phyloP scores from a whole-genome alignment of 2,329 filamentous ascomycete genomes.

The Bipolaris cookei region DNA sequence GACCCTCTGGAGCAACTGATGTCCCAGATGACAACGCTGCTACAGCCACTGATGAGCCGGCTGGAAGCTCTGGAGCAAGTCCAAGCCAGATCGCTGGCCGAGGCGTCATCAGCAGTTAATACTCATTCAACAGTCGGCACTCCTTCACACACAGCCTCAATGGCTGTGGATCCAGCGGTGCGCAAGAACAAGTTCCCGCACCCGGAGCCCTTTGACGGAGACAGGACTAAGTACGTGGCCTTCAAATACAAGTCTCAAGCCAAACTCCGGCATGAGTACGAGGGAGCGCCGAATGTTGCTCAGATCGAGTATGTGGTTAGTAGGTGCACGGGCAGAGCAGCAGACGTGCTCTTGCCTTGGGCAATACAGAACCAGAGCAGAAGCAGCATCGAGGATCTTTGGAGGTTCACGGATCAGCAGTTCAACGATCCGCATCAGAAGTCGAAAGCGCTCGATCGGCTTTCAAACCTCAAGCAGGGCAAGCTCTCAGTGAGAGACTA shows the following conservation, averaged over 20 bases:
- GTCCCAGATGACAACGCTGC: no score
- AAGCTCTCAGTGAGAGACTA: not conserved
- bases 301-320: not conserved
- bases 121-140: no score
- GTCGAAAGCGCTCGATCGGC: not conserved
- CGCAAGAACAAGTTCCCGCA: no score
- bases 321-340: not conserved
- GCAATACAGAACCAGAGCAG: not conserved
- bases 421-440: not conserved
- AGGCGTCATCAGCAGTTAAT: no score
- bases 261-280: not conserved
- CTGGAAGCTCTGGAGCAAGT: no score
- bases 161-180: no score
- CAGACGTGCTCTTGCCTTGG: not conserved
- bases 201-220: not conserved
- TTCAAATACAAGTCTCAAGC: not conserved
- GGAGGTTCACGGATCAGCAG: not conserved
- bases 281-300: not conserved
- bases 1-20: no score
- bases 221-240: not conserved
- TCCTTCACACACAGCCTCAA: no score
- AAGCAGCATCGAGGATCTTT: not conserved
- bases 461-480: not conserved
- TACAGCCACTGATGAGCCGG: no score
- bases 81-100: no score